Evolutionary conservation across 2,329 filamentous ascomycete genomes (phyloP).

Genomic region (Neofusicoccum laricinum): DNA sequence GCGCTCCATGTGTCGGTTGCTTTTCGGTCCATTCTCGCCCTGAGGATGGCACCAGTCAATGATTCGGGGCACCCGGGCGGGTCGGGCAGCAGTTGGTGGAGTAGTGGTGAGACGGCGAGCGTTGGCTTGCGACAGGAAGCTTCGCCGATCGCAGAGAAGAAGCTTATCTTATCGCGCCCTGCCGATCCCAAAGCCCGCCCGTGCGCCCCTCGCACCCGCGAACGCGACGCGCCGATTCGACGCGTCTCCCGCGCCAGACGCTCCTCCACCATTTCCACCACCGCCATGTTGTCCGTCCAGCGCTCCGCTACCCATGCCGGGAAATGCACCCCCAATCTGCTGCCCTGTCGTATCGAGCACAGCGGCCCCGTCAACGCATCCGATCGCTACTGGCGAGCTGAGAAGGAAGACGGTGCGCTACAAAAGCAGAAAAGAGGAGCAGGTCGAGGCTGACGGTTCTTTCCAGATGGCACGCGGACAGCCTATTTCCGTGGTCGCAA

Average conservation of each 20-base stretch:
- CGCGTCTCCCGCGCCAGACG: not conserved
- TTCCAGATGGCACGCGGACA: conserved; percentile 41
- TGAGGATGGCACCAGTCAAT: not conserved
- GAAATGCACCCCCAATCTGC: conserved; percentile 63
- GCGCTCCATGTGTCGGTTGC: too few relatives aligned
- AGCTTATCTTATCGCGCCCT: conserved; percentile 3
- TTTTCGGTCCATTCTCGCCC: not conserved
- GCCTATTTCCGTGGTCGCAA: conserved; percentile 79
- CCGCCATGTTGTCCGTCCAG: conserved; percentile 46
- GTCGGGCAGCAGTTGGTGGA: not conserved
- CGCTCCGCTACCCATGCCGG: conserved; percentile 22
- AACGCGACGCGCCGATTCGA: not conserved
- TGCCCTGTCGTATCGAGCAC: conserved; percentile 79
- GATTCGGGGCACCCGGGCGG: not conserved
- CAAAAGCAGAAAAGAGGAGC: not conserved
- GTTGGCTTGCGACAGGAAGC: not conserved
- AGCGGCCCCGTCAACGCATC: conserved; percentile 66
- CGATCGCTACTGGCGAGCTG: conserved; percentile 69
- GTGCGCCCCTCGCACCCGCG: not conserved
- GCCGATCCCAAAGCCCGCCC: not conserved
- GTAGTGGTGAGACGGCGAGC: not conserved
- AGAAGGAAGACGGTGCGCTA: conserved; percentile 21
- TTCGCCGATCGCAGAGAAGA: not conserved
- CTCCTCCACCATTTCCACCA: not conserved
- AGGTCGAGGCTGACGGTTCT: not conserved